phyloP scores from a whole-genome alignment of 768 basidiomycete genomes.

The Agaricus sinodeliciosus region DNA sequence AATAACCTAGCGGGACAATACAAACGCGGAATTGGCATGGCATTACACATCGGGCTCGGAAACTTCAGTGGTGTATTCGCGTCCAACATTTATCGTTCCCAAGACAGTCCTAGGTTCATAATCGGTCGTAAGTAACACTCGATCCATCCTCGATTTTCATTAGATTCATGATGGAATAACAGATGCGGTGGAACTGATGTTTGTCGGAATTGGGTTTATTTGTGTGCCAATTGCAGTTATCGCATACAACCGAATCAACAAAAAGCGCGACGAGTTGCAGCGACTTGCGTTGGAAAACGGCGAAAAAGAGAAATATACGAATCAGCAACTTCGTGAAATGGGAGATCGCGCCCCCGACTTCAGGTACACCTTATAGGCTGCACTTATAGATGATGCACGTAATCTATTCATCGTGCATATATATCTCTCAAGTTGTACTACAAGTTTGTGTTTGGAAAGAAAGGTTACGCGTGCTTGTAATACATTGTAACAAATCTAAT shows the following conservation, averaged over 20 bases:
- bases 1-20: conserved; percentile 65
- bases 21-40: conserved; percentile 65
- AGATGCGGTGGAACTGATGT: conserved; percentile 65
- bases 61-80: conserved; percentile 63
- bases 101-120: conserved; percentile 54
- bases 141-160: not conserved
- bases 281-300: conserved; percentile 23
- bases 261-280: conserved; percentile 34
- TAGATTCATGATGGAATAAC: not conserved
- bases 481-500: no score
- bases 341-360: conserved; percentile 63
- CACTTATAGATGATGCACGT: no score
- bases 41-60: conserved; percentile 60
- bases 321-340: conserved; percentile 32
- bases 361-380: conserved; percentile 37
- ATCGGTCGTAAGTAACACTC: conserved; percentile 47
- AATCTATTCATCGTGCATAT: no score
- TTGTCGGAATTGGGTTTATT: conserved; percentile 59
- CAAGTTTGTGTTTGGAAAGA: no score
- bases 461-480: no score
- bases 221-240: conserved; percentile 40
- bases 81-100: conserved; percentile 51
- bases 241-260: conserved; percentile 51
- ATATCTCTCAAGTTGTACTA: no score
- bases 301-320: conserved; percentile 25